Base-by-base conservation (phyloP, 495 filamentous ascomycete genomes). In the Penicillium subrubescens region DNA sequence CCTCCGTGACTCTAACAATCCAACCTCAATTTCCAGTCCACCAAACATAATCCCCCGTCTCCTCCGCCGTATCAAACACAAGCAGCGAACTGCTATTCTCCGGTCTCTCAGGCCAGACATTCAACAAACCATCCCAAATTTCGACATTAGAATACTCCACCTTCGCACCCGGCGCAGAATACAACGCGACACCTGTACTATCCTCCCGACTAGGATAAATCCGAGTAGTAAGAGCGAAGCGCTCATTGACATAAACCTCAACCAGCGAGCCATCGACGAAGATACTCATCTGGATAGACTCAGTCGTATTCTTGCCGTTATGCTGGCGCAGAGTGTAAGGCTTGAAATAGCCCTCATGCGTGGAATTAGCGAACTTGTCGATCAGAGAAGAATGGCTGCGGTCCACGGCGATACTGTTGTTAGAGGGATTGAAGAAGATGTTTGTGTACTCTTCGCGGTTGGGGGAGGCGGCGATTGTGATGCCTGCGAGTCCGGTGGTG, bases 191-290 rank as follows among this genome's bases (percentile, higher is more conserved):
- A 2, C 61, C 66, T 2, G 39, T 61, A 43, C 66, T 67, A 59
- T 64, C 66, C 66, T 83, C 59, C 3, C 59, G 59, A 35, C 67
- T 69, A 15, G 67, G 67, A 57, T 69, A 69, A n/a, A 66, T 69
- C 3, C 67, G 67, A 21, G 54, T 63, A 7, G 67, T 69, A 6
- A 69, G 34, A 5, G 67, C 63, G 17, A 69, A 69, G 6, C 63
- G 63, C 19, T 69, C 63, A 15, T 69, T 69, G 5, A 56, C 63
- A 15, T 66, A 69, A 0, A 69, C 63, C 37, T 69, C 67, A 15
- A 69, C 43, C 11, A 69, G 21, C 11, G 67, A 69, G 8, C 63
- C 67, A 53, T 69, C 67, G 0, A 69, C 59, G 8, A 69, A 66
- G 11, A 69, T 51, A 10, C 59, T 60, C 52, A 67, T 34, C 27